phyloP scores from a whole-genome alignment of 495 filamentous ascomycete genomes.

The Podospora fimiseda region DNA sequence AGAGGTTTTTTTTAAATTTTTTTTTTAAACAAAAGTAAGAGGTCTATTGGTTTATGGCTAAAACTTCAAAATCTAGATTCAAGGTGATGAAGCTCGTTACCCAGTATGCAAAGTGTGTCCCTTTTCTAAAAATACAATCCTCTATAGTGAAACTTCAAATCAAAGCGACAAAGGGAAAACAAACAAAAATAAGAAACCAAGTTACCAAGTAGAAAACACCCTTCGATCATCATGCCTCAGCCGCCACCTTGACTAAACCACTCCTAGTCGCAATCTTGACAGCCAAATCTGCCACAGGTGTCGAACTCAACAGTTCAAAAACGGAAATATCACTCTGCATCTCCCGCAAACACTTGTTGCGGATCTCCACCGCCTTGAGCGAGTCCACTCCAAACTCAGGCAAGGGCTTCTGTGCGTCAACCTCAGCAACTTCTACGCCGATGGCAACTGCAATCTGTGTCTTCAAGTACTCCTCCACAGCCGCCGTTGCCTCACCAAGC shows the following conservation, averaged over 20 bases:
- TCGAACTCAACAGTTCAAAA: conserved; percentile 41
- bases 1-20: too few relatives aligned
- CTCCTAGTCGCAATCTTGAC: conserved; percentile 1
- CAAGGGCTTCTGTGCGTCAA: conserved; percentile 24
- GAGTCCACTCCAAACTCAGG: conserved; percentile 48
- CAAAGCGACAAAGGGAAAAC: too few relatives aligned
- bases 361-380: conserved; percentile 52
- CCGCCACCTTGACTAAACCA: neutral
- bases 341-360: conserved; percentile 48
- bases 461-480: conserved; percentile 23
- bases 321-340: conserved; percentile 39
- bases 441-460: conserved; percentile 25
- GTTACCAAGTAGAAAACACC: too few relatives aligned
- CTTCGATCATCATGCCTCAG: neutral
- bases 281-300: neutral
- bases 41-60: too few relatives aligned
- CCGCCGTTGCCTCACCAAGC: conserved; percentile 10
- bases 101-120: too few relatives aligned
- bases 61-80: too few relatives aligned
- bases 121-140: too few relatives aligned
- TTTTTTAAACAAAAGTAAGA: too few relatives aligned
- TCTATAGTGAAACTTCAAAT: too few relatives aligned
- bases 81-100: too few relatives aligned
- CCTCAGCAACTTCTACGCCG: conserved; percentile 21
- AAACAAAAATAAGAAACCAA: neutral